phyloP scores from a whole-genome alignment of 2,329 filamentous ascomycete species.

The Hypoxylon sp. region DNA sequence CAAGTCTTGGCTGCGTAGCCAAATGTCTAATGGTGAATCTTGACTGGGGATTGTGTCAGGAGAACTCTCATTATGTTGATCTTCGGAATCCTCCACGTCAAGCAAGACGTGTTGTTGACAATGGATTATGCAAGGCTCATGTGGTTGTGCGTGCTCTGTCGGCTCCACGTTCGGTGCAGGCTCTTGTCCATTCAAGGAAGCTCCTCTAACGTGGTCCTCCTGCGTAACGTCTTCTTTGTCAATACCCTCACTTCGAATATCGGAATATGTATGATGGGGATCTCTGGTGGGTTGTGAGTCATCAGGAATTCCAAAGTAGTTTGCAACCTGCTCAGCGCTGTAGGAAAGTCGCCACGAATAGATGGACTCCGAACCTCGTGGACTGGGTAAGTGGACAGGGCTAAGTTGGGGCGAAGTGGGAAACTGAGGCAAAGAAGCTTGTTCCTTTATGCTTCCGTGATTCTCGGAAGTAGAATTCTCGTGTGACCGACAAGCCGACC shows the following conservation, averaged over 20 bases:
- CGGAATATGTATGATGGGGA: constrained; percentile 29
- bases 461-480: constrained; percentile 26
- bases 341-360: constrained; percentile 50
- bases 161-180: not conserved
- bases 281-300: constrained; percentile 11
- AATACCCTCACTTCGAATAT: not conserved
- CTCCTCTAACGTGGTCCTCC: not conserved
- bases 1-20: constrained; percentile 49
- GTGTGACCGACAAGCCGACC: constrained; percentile 21
- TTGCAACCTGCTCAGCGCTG: constrained; percentile 46
- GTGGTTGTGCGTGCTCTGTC: not conserved
- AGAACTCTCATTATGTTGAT: constrained; percentile 14
- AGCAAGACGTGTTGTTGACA: not conserved
- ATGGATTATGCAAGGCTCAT: not conserved
- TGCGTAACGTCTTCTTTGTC: constrained; percentile 13
- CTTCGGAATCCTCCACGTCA: constrained; percentile 11
- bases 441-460: constrained; percentile 28
- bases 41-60: constrained; percentile 37
- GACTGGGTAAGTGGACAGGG: constrained; percentile 41
- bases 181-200: not conserved
- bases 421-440: constrained; percentile 35
- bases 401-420: constrained; percentile 44
- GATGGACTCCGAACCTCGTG: constrained; percentile 45
- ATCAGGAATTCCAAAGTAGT: constrained; percentile 41
- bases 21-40: constrained; percentile 49